phyloP scores from a whole-genome alignment of 208 protist species.

The Acanthamoeba healyi region DNA sequence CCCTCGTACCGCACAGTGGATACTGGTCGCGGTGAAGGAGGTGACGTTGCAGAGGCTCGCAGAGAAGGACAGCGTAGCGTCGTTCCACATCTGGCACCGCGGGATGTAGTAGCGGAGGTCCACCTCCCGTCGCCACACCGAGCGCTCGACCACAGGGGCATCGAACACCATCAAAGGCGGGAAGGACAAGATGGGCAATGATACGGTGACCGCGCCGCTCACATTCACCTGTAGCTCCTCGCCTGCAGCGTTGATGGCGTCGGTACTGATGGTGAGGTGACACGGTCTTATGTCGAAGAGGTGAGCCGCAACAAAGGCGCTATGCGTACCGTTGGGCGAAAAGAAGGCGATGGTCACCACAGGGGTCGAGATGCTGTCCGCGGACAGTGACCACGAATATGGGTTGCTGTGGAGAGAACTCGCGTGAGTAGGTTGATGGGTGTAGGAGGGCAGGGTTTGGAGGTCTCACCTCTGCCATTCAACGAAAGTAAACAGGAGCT shows the following conservation, averaged over 20 bases:
- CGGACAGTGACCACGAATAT: not conserved
- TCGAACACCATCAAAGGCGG: not conserved
- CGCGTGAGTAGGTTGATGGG: not conserved
- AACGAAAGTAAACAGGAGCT: not conserved
- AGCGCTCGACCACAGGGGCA: not conserved
- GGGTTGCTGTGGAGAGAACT: not conserved
- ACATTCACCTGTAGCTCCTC: not conserved
- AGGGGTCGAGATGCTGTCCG: not conserved
- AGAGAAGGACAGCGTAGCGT: not conserved
- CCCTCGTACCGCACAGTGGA: conserved; percentile 16
- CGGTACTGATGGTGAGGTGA: no score
- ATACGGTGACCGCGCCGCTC: not conserved
- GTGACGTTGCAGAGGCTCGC: not conserved
- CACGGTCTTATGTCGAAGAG: no score
- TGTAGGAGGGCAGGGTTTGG: no score
- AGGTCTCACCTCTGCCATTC: not conserved
- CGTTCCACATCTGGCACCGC: not conserved
- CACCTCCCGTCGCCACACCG: not conserved
- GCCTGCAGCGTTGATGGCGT: no score
- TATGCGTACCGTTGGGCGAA: not conserved
- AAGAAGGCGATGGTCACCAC: not conserved
- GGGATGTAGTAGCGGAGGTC: not conserved
- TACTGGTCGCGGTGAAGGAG: not conserved
- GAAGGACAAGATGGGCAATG: not conserved
- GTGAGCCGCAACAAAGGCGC: no score